Evolutionary conservation across 2,329 filamentous ascomycete species (phyloP).

Genomic region (Neopestalotiopsis sp.): DNA sequence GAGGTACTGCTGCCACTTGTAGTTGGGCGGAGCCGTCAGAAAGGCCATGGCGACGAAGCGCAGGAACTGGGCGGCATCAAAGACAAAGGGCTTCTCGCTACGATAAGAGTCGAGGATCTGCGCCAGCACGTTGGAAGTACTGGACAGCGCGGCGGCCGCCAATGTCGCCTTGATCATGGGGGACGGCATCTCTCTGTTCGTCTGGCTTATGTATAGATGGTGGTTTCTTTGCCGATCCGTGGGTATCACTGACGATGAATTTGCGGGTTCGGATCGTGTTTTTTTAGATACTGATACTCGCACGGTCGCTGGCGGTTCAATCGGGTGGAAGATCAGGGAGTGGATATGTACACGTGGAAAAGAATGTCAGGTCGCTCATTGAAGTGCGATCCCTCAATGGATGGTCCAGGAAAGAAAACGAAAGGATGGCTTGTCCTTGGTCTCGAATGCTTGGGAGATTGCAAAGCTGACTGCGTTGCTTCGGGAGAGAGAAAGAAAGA

Average conservation of each 20-base stretch:
- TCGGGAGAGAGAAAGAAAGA: not conserved
- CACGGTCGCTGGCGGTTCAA: not conserved
- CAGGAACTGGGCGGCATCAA: constrained; percentile 54
- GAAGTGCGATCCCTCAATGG: not conserved
- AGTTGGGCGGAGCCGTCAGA: constrained; percentile 61
- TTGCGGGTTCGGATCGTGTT: not conserved
- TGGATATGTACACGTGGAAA: not conserved
- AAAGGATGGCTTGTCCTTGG: not conserved
- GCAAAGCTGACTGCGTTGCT: not conserved
- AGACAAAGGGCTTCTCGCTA: constrained; percentile 44
- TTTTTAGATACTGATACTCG: not conserved
- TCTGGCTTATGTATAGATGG: not conserved
- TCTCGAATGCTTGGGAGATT: not conserved
- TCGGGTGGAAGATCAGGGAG: constrained; percentile 11
- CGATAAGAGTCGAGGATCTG: constrained; percentile 59
- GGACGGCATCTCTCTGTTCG: constrained; percentile 47
- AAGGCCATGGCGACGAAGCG: constrained; percentile 61
- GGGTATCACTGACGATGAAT: not conserved
- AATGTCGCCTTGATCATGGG: constrained; percentile 58
- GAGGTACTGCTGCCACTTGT: constrained; percentile 62
- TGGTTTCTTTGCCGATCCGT: not conserved
- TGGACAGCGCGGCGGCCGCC: constrained; percentile 57
- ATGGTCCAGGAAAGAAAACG: not conserved
- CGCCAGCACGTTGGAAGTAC: constrained; percentile 59
- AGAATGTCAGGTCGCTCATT: not conserved